phyloP scores from a whole-genome alignment of 345 rosid species.

The Abelmoschus esculentus region DNA sequence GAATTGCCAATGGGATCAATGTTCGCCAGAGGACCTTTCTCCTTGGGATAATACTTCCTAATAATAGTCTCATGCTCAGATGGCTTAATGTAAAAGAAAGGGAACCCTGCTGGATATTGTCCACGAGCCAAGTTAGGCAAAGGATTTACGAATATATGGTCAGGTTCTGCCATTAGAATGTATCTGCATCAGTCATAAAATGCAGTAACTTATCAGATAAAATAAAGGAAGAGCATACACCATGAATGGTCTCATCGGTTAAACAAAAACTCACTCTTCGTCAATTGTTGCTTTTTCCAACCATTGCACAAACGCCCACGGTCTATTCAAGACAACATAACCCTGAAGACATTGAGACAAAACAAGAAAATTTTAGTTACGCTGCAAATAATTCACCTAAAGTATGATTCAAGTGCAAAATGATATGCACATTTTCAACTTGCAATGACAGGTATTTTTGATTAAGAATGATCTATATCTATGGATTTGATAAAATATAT shows the following conservation, averaged over 20 bases:
- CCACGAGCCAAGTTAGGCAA: conserved; percentile 65
- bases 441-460: background rate
- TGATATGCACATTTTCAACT: background rate
- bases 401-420: background rate
- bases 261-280: conserved; percentile 10
- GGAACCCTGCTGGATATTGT: conserved; percentile 52
- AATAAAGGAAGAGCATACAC: background rate
- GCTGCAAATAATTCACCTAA: background rate
- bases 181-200: conserved; percentile 40
- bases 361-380: background rate
- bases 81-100: conserved; percentile 76
- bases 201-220: conserved; percentile 17
- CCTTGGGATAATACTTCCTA: conserved; percentile 60
- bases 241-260: background rate
- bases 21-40: conserved; percentile 54
- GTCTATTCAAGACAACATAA: conserved; percentile 67
- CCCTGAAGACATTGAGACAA: conserved; percentile 39
- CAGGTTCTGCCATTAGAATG: conserved; percentile 82
- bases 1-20: conserved; percentile 80
- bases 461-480: background rate
- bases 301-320: conserved; percentile 88
- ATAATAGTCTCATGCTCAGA: conserved; percentile 37
- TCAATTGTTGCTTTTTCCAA: conserved; percentile 56
- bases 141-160: conserved; percentile 61
- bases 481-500: too few species aligned